Percentiles rank a stretch among this genome's conserved stretches.
These are phyloP conservation scores for Neurospora sp. DNA, from an alignment of 495 filamentous ascomycete species.

Conservation along the genomic window DNA sequence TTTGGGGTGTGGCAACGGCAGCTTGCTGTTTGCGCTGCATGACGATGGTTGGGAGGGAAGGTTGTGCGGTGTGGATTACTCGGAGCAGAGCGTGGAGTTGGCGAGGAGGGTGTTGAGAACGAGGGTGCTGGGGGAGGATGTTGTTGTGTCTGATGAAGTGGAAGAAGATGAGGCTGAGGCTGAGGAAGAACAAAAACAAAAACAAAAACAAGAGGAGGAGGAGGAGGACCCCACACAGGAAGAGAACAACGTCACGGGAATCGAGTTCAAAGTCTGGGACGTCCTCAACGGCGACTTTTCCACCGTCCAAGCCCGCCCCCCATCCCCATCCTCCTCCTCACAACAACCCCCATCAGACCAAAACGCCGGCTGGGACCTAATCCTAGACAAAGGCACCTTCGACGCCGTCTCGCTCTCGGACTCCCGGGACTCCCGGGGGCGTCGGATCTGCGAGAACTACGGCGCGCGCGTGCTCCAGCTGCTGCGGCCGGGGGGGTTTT, in stretches of 20 bases:
- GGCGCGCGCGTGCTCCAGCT: slow-evolving; percentile 50
- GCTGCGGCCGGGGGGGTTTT: slow-evolving; percentile 57
- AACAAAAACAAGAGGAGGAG: slow-evolving; percentile 6
- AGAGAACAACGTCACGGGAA: slow-evolving; percentile 8
- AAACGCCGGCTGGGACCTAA: slow-evolving; percentile 62
- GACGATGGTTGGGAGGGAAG: slow-evolving; percentile 46
- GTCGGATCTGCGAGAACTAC: slow-evolving; percentile 64
- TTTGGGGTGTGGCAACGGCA: slow-evolving; percentile 86
- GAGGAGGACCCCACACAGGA: neutral
- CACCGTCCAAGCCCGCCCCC: slow-evolving; percentile 1
- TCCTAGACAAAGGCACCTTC: slow-evolving; percentile 95
- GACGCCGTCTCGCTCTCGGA: slow-evolving; percentile 75
- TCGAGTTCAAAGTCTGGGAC: slow-evolving; percentile 69
- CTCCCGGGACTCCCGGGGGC: slow-evolving; percentile 43
- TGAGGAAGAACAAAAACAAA: slow-evolving; percentile 1
- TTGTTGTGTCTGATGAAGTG: slow-evolving; percentile 10
- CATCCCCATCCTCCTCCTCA: neutral
- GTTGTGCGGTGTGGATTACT: slow-evolving; percentile 88
- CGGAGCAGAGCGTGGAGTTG: slow-evolving; percentile 57
- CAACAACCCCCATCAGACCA: slow-evolving; percentile 9
- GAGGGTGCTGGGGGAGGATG: slow-evolving; percentile 19
- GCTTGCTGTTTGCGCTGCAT: slow-evolving; percentile 66
- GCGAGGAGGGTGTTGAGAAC: slow-evolving; percentile 40
- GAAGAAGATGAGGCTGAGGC: slow-evolving; percentile 6
- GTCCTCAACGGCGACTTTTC: slow-evolving; percentile 46